phyloP scores from a whole-genome alignment of 1,284 basidiomycete genomes.

The Ceratobasidium papillatum region DNA sequence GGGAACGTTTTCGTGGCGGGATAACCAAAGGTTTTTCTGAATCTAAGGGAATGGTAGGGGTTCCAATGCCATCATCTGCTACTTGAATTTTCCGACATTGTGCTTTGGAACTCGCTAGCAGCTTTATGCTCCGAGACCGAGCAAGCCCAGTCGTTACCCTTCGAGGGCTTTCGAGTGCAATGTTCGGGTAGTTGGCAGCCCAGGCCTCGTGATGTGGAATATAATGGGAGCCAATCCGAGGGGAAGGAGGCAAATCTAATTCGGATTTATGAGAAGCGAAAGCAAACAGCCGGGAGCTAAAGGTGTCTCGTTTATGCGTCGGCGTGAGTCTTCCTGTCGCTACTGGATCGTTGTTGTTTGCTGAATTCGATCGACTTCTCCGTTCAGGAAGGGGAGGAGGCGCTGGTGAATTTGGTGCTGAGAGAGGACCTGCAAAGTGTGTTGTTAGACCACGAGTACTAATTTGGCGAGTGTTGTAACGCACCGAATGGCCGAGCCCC shows the following conservation, averaged over 20 bases:
- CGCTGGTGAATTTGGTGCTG: background rate
- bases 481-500: background rate
- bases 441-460: background rate
- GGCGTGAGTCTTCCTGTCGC: background rate
- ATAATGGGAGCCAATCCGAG: background rate
- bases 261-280: background rate
- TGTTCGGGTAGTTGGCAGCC: background rate
- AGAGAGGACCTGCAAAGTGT: background rate
- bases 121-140: constrained; percentile 11
- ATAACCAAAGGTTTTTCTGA: background rate
- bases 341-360: background rate
- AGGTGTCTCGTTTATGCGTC: constrained; percentile 5
- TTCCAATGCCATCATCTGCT: background rate
- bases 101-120: background rate
- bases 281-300: constrained; percentile 23
- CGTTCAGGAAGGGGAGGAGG: background rate
- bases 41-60: background rate
- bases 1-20: constrained; percentile 26
- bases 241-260: background rate
- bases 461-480: background rate
- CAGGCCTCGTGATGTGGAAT: constrained; percentile 4
- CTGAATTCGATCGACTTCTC: background rate
- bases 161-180: background rate
- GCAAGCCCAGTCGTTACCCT: background rate
- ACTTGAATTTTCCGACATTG: background rate